Base-by-base conservation (phyloP, 257 asterid genomes). In the Fraxinus americana region DNA sequence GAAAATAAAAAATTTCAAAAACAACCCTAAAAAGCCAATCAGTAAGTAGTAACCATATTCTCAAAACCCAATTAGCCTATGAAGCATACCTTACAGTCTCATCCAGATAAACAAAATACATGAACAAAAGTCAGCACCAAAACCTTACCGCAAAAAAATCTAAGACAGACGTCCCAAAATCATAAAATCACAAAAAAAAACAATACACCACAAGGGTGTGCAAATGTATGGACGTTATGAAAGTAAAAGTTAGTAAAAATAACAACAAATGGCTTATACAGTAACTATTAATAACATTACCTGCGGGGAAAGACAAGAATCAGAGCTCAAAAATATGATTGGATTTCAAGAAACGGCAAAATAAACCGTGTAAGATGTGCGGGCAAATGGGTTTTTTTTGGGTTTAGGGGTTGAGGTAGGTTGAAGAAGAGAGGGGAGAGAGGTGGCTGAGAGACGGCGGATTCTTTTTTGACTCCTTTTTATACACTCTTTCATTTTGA, bases 381-480 rank as follows among this genome's bases (percentile, higher is more conserved):
- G 17, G 25, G 11, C 71, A 29, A 75, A 14, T 25, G 72, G 43
- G 72, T 29, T 83, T 43, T n/a, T 71, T 48, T 14, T 75, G 75
- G 84, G 68, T 75, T 81, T 75, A 78, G 86, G 82, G 82, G 81
- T 78, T 79, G 86, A 74, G 89, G 89, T 77, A 69, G 70, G 82
- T 67, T 70, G 83, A 23, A 68, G 35, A 50, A 38, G 69, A n/a
- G 48, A 70, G 59, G 6, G 67, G 13, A 75, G 45, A 71, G 54
- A 77, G 48, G 68, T 75, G 88, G 80, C 73, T 61, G 69, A 19
- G 84, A 77, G 83, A 79, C 82, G 84, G 86, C 86, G 83, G 57
- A 73, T 35, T 75, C 50, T 52, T 57, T 23, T 52, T 57, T 9
- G 66, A 59, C 67, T 23, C 32, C 27, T 59, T 59, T 59, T 59